Conservation (phyloP, 345 rosid species). For the Cochlearia excelsa region DNA sequence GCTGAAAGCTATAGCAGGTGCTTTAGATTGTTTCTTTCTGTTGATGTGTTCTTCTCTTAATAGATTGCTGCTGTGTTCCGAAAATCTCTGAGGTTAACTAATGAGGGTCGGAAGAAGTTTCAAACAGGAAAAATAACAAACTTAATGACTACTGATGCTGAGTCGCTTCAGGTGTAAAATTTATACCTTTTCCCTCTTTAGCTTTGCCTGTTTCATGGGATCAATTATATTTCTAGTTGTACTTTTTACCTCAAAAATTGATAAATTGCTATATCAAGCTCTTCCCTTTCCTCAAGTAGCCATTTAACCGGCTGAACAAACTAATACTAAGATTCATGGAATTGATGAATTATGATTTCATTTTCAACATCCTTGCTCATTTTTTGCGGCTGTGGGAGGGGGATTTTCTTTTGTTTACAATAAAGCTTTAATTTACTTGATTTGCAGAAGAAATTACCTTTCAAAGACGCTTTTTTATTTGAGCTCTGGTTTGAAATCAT, state of each 20-base stretch:
- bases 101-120: conserved; percentile 81
- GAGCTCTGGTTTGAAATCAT: conserved; percentile 9
- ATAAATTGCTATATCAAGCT: conserved; percentile 9
- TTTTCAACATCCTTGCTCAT: neutral
- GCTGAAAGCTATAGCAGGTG: conserved; percentile 4
- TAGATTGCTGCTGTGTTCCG: conserved; percentile 98
- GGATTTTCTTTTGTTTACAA: conserved; percentile 15
- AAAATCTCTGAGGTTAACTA: conserved; percentile 87
- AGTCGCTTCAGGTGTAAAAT: conserved; percentile 77
- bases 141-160: conserved; percentile 98
- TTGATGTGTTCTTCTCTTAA: conserved; percentile 18
- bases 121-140: conserved; percentile 94
- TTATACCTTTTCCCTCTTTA: conserved; percentile 6
- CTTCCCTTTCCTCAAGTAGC: conserved; percentile 1
- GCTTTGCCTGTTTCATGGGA: conserved; percentile 7
- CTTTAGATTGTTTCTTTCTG: conserved; percentile 3
- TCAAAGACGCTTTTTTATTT: neutral
- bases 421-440: conserved; percentile 5
- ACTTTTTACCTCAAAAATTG: neutral
- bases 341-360: neutral
- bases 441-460: neutral
- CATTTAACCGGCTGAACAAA: neutral
- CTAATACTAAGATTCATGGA: conserved; percentile 14
- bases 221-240: conserved; percentile 1
- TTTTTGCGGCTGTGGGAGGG: conserved; percentile 7